A percentile compares a stretch with the other conserved stretches of the same genome.
These are phyloP conservation scores for Pilasporangium apinafurcum DNA, from an alignment of 352 stramenopile species.

Conservation along the genomic window DNA sequence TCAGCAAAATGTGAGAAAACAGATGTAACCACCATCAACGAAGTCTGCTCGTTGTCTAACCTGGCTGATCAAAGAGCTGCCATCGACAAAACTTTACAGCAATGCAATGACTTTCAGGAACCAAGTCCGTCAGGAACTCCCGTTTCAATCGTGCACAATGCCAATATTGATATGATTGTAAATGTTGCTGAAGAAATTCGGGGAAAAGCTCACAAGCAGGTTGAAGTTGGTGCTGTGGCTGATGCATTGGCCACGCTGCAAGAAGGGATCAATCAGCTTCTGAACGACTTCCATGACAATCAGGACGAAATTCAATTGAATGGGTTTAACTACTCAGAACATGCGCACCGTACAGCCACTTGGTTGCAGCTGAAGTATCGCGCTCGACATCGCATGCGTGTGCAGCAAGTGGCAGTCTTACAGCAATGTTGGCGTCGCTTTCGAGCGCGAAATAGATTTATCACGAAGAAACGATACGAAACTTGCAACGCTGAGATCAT, in stretches of 20 bases:
- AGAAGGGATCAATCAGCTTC: constrained; percentile 32
- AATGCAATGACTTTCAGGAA: too few relatives aligned
- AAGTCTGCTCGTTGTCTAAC: too few relatives aligned
- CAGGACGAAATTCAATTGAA: constrained; percentile 13
- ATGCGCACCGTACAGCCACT: constrained; percentile 24
- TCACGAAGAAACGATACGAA: constrained; percentile 9
- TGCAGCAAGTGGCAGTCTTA: constrained; percentile 15
- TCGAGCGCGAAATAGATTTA: constrained; percentile 3
- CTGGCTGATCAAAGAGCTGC: too few relatives aligned
- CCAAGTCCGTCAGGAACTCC: too few relatives aligned
- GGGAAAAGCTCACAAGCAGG: constrained; percentile 8
- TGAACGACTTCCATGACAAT: constrained; percentile 30
- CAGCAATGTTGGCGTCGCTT: constrained; percentile 31
- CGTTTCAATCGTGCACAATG: neutral
- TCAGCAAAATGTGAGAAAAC: too few relatives aligned
- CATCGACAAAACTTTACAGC: too few relatives aligned
- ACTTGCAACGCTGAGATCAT: constrained; percentile 18
- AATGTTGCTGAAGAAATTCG: constrained; percentile 13
- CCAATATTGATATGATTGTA: constrained; percentile 1
- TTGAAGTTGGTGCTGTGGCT: constrained; percentile 11
- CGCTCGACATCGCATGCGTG: constrained; percentile 15
- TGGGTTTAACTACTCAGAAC: constrained; percentile 36
- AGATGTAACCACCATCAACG: too few relatives aligned
- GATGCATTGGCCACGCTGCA: constrained; percentile 41
- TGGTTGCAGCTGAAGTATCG: constrained; percentile 32